Conservation (phyloP, 345 rosid species). For the Pugionium cornutum region DNA sequence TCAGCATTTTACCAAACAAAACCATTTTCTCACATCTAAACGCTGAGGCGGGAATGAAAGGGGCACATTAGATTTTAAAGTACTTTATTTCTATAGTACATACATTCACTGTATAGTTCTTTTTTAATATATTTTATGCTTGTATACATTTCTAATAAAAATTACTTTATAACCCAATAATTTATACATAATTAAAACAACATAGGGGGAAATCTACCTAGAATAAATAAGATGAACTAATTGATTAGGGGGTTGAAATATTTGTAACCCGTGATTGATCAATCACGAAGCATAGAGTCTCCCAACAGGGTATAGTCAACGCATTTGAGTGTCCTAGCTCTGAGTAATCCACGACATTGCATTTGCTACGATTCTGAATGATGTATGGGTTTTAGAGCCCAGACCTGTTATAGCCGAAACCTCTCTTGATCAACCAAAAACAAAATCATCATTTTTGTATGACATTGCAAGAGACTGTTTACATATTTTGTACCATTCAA, state of each 20-base stretch:
- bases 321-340: constrained; percentile 2
- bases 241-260: constrained; percentile 9
- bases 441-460: not conserved
- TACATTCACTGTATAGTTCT: no score
- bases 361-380: no score
- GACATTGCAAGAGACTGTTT: constrained; percentile 10
- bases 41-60: not conserved
- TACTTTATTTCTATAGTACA: no score
- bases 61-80: no score
- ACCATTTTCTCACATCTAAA: not conserved
- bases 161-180: no score
- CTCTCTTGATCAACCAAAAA: no score
- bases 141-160: not conserved
- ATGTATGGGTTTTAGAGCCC: no score
- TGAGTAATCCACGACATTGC: constrained; percentile 16
- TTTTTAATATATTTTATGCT: no score
- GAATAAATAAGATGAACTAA: not conserved
- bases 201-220: not conserved
- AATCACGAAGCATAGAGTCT: no score
- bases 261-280: constrained; percentile 6
- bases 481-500: not conserved
- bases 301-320: not conserved
- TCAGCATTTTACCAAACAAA: not conserved
- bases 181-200: no score
- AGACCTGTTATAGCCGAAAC: no score